Conservation (phyloP, 2,329 filamentous ascomycete species). For the Hypomyces rosellus region DNA sequence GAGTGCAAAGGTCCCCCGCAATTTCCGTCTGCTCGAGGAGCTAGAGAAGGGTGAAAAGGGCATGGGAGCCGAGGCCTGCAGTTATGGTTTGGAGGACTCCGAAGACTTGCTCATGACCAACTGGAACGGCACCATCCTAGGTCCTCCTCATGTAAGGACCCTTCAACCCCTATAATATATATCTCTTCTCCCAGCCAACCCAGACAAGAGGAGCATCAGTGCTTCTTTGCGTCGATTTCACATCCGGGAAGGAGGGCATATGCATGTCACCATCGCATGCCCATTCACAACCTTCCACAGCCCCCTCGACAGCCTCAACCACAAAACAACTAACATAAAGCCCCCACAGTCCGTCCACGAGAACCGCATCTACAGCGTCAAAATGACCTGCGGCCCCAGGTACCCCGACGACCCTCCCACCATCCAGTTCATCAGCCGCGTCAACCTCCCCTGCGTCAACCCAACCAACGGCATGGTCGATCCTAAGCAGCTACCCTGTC, state of each 20-base stretch:
- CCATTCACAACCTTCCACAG: background rate
- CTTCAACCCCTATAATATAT: too few species aligned
- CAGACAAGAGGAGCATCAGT: too few species aligned
- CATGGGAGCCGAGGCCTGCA: conserved; percentile 91
- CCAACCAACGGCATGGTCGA: conserved; percentile 76
- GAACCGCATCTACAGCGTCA: conserved; percentile 97
- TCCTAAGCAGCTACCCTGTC: conserved; percentile 72
- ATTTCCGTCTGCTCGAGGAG: conserved; percentile 95
- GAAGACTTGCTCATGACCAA: conserved; percentile 96
- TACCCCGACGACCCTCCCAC: conserved; percentile 88
- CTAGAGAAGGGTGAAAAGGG: conserved; percentile 99
- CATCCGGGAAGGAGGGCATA: background rate
- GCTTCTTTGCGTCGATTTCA: too few species aligned
- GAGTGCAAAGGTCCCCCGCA: conserved; percentile 68
- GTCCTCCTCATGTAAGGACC: conserved; percentile 77
- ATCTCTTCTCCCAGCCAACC: background rate
- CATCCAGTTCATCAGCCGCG: conserved; percentile 86
- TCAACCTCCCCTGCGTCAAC: conserved; percentile 96
- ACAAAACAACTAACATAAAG: background rate
- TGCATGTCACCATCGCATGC: background rate
- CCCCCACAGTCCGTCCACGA: conserved; percentile 75
- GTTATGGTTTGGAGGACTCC: conserved; percentile 88
- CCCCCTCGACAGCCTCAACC: background rate
- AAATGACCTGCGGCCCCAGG: conserved; percentile 85
- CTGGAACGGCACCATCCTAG: conserved; percentile 97